phyloP scores from a whole-genome alignment of 208 protist genomes.

The Leptomonas pyrrhocoris region DNA sequence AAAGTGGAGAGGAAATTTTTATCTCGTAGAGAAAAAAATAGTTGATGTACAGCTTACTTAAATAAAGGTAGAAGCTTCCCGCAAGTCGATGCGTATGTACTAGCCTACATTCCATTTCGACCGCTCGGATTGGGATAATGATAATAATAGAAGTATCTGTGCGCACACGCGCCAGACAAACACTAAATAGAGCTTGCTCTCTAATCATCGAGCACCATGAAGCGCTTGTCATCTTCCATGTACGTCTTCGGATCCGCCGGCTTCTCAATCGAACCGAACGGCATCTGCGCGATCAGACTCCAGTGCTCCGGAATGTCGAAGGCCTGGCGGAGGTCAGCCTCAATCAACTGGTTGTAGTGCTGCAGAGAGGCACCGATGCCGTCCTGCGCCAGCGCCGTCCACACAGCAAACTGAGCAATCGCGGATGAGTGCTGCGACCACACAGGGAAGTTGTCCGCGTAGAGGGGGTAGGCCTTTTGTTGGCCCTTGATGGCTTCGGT shows the following conservation, averaged over 20 bases:
- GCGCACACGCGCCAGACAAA: not conserved
- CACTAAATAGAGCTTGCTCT: not conserved
- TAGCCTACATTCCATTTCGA: too few species aligned
- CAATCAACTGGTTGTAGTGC: too few species aligned
- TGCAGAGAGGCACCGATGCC: constrained; percentile 44
- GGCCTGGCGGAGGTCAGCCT: too few species aligned
- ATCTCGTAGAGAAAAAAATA: too few species aligned
- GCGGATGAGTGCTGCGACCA: constrained; percentile 50
- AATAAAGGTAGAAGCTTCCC: too few species aligned
- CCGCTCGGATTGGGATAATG: too few species aligned
- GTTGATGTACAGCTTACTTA: too few species aligned
- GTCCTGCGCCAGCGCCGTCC: constrained; percentile 51
- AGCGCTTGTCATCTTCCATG: constrained; percentile 43
- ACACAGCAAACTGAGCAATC: constrained; percentile 63
- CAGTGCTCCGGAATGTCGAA: constrained; percentile 44
- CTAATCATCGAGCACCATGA: constrained; percentile 39
- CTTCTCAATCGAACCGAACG: constrained; percentile 52
- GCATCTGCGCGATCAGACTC: constrained; percentile 62
- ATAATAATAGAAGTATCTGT: not conserved
- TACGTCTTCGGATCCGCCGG: constrained; percentile 37
- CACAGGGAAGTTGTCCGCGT: constrained; percentile 44
- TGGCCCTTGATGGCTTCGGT: constrained; percentile 30
- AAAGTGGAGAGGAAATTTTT: not conserved
- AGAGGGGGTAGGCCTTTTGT: constrained; percentile 45
- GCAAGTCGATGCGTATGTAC: too few species aligned